A percentile compares a stretch with the other conserved stretches of the same genome.
Conservation (phyloP, 2,329 filamentous ascomycete species). For the Pseudopyricularia javanii region DNA sequence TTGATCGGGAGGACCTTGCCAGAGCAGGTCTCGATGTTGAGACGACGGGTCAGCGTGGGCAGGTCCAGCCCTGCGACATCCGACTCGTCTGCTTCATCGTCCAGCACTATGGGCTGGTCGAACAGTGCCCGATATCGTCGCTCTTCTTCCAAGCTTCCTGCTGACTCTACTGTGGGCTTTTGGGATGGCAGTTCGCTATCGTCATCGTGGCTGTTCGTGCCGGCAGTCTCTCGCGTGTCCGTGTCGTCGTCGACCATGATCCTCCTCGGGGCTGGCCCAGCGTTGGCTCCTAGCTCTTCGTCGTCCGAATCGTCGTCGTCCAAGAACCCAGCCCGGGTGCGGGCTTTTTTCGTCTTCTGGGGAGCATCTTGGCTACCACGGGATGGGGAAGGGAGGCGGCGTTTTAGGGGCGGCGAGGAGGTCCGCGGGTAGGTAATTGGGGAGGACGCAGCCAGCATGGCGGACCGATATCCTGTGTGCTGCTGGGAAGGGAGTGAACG, state of each 20-base stretch:
- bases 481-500: background rate
- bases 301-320: slow-evolving; percentile 5
- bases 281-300: background rate
- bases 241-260: background rate
- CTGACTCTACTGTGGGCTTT: background rate
- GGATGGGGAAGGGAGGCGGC: background rate
- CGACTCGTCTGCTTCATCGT: background rate
- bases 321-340: slow-evolving; percentile 3
- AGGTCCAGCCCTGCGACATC: background rate
- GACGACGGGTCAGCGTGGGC: background rate
- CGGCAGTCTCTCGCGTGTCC: background rate
- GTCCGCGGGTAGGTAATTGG: slow-evolving; percentile 4
- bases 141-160: background rate
- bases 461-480: background rate
- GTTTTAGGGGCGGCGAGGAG: slow-evolving; percentile 3
- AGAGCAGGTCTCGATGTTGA: slow-evolving; percentile 29
- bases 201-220: background rate
- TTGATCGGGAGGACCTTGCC: slow-evolving; percentile 45
- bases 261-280: slow-evolving; percentile 1
- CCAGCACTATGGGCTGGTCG: background rate
- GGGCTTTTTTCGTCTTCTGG: slow-evolving; percentile 3
- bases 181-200: background rate
- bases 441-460: slow-evolving; percentile 5
- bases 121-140: slow-evolving; percentile 1
- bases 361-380: slow-evolving; percentile 1